Evolutionary conservation across 2,329 filamentous ascomycete genomes (phyloP), one percentile per base, ranked within the genome.

Genomic region (Blastomyces percursus): DNA sequence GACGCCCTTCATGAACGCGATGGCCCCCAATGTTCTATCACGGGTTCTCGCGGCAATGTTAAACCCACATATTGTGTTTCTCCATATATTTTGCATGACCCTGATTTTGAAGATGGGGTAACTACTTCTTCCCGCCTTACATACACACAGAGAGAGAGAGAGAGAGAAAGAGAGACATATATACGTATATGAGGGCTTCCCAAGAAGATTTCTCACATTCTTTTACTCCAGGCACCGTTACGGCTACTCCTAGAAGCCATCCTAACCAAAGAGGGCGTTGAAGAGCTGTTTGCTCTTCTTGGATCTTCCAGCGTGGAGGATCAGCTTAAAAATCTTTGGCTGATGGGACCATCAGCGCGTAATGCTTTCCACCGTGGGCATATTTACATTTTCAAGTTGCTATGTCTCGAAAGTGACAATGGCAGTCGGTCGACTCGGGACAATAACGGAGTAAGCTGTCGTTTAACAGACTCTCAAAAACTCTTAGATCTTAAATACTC

Each of bases 311-410:
- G 7, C 1, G 54, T 11, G 8, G 46, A 61, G 32, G 40, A 61
- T 38, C 32, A 61, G 19, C 59, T 61, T 32, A 21, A 44, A 24
- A 61, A 61, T n/a, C 59, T 61, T 32, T 61, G 59, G 59, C 27
- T 61, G 27, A 61, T 61, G 59, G 30, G 24, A 8, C 38, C 50
- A 56, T 21, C 30, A 27, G n/a, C 44, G 16, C n/a, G 51, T 9
- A 32, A 21, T 7, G 50, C 27, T 4, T 61, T 61, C 51, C 50
- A 27, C 8, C 30, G 27, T 32, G 60, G 60, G 14, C 60, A 61
- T 32, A 55, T 61, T n/a, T 19, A 56, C 16, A 44, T 61, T 19
- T 30, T n/a, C 8, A 61, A 61, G 27, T 46, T 14, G 27, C 2
- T 5, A 6, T n/a, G 9, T 51, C 27, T 61, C 9, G 59, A 61